phyloP scores from a whole-genome alignment of 179 eudicot species.

The Camellia oleifera region DNA sequence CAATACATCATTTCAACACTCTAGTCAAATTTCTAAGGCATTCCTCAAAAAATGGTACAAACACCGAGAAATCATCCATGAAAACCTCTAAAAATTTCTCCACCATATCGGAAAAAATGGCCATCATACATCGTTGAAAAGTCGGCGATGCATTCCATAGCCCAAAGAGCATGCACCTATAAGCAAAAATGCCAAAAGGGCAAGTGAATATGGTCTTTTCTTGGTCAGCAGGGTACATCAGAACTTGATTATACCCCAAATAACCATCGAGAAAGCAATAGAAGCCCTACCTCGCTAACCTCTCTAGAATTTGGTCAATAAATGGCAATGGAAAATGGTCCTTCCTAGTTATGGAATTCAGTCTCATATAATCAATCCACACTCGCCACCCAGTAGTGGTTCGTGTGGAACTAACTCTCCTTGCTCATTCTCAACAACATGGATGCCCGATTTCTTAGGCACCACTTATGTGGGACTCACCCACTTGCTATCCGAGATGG shows the following conservation, averaged over 20 bases:
- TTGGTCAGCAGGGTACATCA: background rate
- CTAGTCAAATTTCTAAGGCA: background rate
- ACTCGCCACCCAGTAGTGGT: background rate
- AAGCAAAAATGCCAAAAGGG: background rate
- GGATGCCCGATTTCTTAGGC: background rate
- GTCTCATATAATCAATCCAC: background rate
- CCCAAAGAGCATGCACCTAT: background rate
- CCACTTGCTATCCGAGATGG: background rate
- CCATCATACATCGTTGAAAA: background rate
- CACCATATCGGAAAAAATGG: too few relatives aligned
- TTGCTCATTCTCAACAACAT: background rate
- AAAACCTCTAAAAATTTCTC: background rate
- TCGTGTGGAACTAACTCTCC: too few relatives aligned
- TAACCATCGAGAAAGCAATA: constrained; percentile 2
- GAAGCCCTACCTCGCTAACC: background rate
- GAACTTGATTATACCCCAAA: background rate
- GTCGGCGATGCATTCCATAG: background rate
- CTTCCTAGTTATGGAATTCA: background rate
- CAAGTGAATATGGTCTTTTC: background rate
- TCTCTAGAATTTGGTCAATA: background rate
- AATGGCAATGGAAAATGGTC: background rate
- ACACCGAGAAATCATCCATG: background rate
- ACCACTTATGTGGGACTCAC: background rate
- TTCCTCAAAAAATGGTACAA: background rate
- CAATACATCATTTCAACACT: background rate